Evolutionary conservation across 805 yeast genomes (phyloP).

Genomic region (Ogataea degrootiae): DNA sequence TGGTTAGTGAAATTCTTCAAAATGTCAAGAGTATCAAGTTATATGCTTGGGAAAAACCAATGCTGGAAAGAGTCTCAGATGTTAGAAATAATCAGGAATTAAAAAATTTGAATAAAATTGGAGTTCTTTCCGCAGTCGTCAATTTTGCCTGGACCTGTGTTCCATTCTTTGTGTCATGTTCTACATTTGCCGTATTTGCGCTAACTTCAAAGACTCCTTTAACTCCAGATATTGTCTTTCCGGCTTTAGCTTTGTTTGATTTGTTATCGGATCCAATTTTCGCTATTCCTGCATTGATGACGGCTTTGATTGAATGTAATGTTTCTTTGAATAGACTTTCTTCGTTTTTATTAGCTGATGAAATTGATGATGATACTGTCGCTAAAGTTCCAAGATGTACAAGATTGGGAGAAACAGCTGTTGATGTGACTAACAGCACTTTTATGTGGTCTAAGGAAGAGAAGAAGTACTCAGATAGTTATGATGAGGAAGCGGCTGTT

Average conservation of each 20-base stretch:
- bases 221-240: slow-evolving; percentile 66
- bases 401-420: slow-evolving; percentile 30
- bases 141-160: slow-evolving; percentile 60
- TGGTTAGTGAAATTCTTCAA: slow-evolving; percentile 54
- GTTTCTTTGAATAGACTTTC: slow-evolving; percentile 54
- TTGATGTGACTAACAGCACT: slow-evolving; percentile 44
- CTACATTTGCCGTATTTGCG: slow-evolving; percentile 54
- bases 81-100: slow-evolving; percentile 59
- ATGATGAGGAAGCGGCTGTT: slow-evolving; percentile 39
- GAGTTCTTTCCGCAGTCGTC: slow-evolving; percentile 40
- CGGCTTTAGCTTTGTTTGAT: slow-evolving; percentile 58
- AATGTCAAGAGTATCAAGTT: slow-evolving; percentile 62
- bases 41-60: slow-evolving; percentile 68
- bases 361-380: slow-evolving; percentile 34
- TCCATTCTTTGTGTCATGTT: slow-evolving; percentile 60
- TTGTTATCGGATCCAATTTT: slow-evolving; percentile 55
- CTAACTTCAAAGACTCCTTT: slow-evolving; percentile 41
- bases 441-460: slow-evolving; percentile 43
- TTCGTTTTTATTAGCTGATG: slow-evolving; percentile 42
- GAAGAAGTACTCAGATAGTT: slow-evolving; percentile 13
- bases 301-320: slow-evolving; percentile 51
- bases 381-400: slow-evolving; percentile 17
- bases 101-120: slow-evolving; percentile 44
- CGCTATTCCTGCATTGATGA: slow-evolving; percentile 54
- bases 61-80: slow-evolving; percentile 45